phyloP scores from a whole-genome alignment of 306 rosid genomes.

The Benincasa hispida region DNA sequence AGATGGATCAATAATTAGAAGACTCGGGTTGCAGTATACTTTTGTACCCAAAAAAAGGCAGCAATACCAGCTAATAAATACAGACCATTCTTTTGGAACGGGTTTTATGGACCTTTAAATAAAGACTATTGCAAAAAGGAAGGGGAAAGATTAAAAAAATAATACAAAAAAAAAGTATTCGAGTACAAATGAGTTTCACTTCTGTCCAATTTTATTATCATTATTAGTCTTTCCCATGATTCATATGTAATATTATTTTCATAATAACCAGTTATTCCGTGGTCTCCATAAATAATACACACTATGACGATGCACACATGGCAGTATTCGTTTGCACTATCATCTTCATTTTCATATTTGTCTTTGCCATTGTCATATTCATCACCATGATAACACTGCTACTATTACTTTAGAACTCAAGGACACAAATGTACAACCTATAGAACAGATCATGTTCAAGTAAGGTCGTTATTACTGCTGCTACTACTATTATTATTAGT shows the following conservation, averaged over 20 bases:
- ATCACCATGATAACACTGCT: background rate
- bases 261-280: background rate
- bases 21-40: background rate
- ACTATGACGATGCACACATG: background rate
- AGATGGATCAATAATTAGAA: background rate
- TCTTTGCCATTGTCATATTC: background rate
- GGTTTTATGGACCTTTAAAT: background rate
- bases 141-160: too few species aligned
- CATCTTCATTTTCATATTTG: background rate
- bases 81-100: too few species aligned
- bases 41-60: background rate
- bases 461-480: too few species aligned
- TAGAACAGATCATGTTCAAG: too few species aligned
- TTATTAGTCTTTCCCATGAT: background rate
- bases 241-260: background rate
- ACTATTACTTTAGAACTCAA: background rate
- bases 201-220: background rate
- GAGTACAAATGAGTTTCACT: background rate
- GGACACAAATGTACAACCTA: too few species aligned
- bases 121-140: too few species aligned
- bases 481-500: background rate
- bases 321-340: background rate
- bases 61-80: background rate
- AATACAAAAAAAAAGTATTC: background rate
- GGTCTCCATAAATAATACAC: background rate